phyloP scores from a whole-genome alignment of 768 basidiomycete species.

The Albatrellus ellisii region DNA sequence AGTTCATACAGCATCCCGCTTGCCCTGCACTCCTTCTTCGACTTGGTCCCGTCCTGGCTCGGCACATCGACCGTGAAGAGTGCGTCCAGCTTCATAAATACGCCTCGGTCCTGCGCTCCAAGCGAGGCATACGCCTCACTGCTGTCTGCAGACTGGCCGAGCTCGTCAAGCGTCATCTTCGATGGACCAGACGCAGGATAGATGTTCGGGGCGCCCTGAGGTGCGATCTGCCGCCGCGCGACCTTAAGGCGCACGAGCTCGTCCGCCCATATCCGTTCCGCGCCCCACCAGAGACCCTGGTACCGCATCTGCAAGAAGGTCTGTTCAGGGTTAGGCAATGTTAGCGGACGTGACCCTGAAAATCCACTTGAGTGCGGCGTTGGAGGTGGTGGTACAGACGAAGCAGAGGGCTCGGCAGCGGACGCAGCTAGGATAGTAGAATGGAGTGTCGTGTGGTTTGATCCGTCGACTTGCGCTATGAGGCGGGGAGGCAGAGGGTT shows the following conservation, averaged over 20 bases:
- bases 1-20: constrained; percentile 69
- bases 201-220: constrained; percentile 46
- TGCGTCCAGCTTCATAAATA: constrained; percentile 60
- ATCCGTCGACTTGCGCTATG: too few relatives aligned
- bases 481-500: background rate
- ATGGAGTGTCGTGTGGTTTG: background rate
- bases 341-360: constrained; percentile 13
- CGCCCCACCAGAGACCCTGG: constrained; percentile 85
- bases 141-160: constrained; percentile 10
- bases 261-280: constrained; percentile 78
- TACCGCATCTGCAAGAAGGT: constrained; percentile 40
- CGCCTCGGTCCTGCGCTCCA: constrained; percentile 48
- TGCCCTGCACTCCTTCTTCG: constrained; percentile 47
- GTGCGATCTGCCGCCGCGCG: constrained; percentile 52
- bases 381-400: background rate
- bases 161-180: constrained; percentile 12
- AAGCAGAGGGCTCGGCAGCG: background rate
- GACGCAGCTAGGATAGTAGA: constrained; percentile 1
- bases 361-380: background rate
- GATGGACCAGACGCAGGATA: constrained; percentile 46
- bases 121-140: constrained; percentile 12
- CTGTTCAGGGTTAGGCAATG: constrained; percentile 15
- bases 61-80: constrained; percentile 48
- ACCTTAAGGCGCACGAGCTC: constrained; percentile 75
- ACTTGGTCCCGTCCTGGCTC: constrained; percentile 25